These are phyloP conservation scores for Cryptococcus sp. DNA, from an alignment of 1,284 basidiomycete species.

Conservation along the genomic window DNA sequence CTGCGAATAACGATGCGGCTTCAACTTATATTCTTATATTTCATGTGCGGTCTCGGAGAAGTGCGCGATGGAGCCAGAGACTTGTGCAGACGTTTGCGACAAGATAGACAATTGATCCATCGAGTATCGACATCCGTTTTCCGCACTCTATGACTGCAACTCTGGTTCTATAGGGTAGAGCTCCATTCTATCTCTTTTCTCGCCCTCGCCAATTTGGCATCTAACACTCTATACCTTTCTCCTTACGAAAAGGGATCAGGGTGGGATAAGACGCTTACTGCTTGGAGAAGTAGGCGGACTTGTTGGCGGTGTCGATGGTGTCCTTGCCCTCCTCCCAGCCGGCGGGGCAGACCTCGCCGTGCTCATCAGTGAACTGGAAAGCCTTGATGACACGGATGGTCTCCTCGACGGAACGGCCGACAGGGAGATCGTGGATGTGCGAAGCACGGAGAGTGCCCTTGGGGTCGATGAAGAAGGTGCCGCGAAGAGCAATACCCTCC, in stretches of 20 bases:
- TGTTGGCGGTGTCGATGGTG: conserved; percentile 55
- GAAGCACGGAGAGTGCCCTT: conserved; percentile 68
- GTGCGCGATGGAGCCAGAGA: neutral
- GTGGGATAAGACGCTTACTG: conserved; percentile 39
- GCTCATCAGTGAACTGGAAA: conserved; percentile 74
- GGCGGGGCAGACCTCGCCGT: conserved; percentile 87
- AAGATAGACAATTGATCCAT: neutral
- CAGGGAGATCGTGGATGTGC: conserved; percentile 78
- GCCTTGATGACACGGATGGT: conserved; percentile 84
- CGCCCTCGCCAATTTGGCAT: too few species aligned
- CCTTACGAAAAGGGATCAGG: neutral
- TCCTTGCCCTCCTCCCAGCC: conserved; percentile 64
- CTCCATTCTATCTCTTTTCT: neutral
- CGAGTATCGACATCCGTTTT: neutral
- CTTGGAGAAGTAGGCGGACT: conserved; percentile 70
- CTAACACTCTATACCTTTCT: neutral
- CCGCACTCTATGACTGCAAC: conserved; percentile 10
- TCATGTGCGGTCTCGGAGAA: neutral
- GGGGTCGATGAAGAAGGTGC: conserved; percentile 86
- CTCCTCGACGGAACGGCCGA: conserved; percentile 87
- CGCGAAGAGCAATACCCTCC: conserved; percentile 79
- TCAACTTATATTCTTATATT: conserved; percentile 1
- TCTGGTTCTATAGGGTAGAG: conserved; percentile 6
- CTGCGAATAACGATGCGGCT: conserved; percentile 2
- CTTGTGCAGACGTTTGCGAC: neutral